Evolutionary conservation across 352 stramenopile species (phyloP), one percentile per base, ranked within the genome.

Genomic region (Pythium biforme): DNA sequence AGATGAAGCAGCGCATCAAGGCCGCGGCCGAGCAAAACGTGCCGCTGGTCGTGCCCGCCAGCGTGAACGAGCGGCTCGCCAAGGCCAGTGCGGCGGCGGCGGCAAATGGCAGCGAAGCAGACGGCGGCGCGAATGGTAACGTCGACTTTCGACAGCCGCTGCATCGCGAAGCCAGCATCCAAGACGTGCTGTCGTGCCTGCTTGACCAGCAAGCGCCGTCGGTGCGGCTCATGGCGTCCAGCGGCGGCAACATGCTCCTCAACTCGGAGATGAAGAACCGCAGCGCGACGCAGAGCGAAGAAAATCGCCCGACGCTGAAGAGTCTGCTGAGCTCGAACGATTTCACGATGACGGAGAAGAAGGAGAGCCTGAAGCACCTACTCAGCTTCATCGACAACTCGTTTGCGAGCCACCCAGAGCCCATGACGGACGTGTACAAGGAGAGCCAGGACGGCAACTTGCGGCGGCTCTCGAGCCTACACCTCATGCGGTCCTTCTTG

Each of bases 261-360:
- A 75, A 74, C 51, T 85, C 81, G 37, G 80, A 88, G 66, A 62
- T 74, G 25, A 79, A 83, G 57, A 76, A 83, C 34, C 70, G 62
- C 33, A 62, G 31, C 27, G 69, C 61, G 5, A 68, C 76, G 34
- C 45, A 70, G 23, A 69, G 59, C 40, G 73, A 70, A 12, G 61
- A 68, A 5, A 53, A 69, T 27, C 83, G 83, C 31, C 83, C 81
- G 47, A 86, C 81, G 34, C 76, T 94, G 23, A 90, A 94, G 72
- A 86, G 83, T 46, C 68, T 94, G 12, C 65, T 94, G 55, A 92
- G 85, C 67, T 90, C 81, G n/a, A 88, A 83, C 45, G 71, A 89
- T 53, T 94, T 94, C 40, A 81, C 71, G 17, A 88, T 91, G 81
- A 92, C 78, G 25, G 81, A 94, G 65, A 94, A 94, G 76, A 94